Base-by-base conservation (phyloP, 257 asterid genomes). In the Nicotiana attenuata region DNA sequence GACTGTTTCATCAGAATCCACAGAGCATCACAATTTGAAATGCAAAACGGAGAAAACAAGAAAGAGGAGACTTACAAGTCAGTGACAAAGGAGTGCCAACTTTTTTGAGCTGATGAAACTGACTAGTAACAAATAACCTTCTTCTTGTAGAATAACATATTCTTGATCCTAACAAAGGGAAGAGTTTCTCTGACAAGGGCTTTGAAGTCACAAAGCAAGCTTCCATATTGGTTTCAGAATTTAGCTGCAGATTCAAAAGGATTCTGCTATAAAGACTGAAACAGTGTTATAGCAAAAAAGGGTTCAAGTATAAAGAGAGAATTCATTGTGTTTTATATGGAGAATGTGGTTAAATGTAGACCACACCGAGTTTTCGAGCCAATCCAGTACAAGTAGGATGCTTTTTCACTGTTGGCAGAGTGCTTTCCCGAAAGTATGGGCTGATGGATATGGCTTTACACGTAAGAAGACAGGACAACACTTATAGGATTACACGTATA, bases 201-300 rank as follows among this genome's bases (percentile, higher is more conserved):
- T 83, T 89, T 35, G 96, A 88, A 81, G 94, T 88, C 56, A 89
- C 90, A 88, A 85, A 90, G 86, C 88, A 86, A 81, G 90, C 87
- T 61, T 89, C 87, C 92, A 87, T 71, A 45, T 45, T 87, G 77
- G 41, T 56, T 73, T 64, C 78, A 60, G 84, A 78, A 26, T 53
- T 45, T 11, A 56, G 78, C 35, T 19, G 69, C 35, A 28, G 28
- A 19, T 56, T 53, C 47, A 35, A 31, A 77, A 65, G 78, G 41
- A 45, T 10, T 79, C 50, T 16, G 47, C 76, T 61, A 47, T 45
- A 61, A 65, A 56, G 78, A 33, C 4, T 50, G 63, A 56, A 53
- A 73, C 15, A 47, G 4, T 47, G 38, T 56, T 35, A 17, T 29
- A 47, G 35, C 75, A 81, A 89, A 83, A 83, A 86, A 26, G 50